Evolutionary conservation across 2,329 filamentous ascomycete species (phyloP).

Genomic region (Cryphonectria carpinicola): DNA sequence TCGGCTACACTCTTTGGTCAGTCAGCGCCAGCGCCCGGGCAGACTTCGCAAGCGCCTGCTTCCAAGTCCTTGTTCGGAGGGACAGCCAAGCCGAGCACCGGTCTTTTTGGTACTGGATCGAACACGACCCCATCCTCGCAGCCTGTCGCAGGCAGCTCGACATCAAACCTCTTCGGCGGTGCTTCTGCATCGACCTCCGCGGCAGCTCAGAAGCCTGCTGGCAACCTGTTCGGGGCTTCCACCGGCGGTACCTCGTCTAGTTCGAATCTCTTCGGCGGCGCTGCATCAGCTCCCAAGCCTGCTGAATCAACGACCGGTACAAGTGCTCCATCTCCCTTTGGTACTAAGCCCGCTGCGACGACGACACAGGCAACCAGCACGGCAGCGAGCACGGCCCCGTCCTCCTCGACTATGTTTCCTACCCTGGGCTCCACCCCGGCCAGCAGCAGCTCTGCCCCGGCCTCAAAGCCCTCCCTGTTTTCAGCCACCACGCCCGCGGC

Average conservation of each 20-base stretch:
- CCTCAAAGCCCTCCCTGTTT: conserved; percentile 37
- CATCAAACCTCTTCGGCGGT: conserved; percentile 18
- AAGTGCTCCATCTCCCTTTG: conserved; percentile 40
- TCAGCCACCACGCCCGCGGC: conserved; percentile 33
- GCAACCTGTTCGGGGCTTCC: conserved; percentile 22
- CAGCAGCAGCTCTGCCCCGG: conserved; percentile 24
- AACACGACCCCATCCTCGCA: conserved; percentile 25
- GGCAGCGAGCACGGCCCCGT: conserved; percentile 27
- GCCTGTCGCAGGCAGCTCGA: conserved; percentile 23
- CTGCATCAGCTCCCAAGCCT: conserved; percentile 32
- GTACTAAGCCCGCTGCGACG: conserved; percentile 44
- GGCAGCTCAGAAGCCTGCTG: conserved; percentile 28
- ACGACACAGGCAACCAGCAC: conserved; percentile 36
- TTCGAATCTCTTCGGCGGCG: conserved; percentile 24
- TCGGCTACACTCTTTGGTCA: conserved; percentile 27
- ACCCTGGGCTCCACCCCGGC: conserved; percentile 25
- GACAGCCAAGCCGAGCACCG: conserved; percentile 16
- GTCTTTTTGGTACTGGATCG: conserved; percentile 11
- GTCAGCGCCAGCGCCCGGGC: conserved; percentile 18
- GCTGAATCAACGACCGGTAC: conserved; percentile 35
- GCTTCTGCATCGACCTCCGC: conserved; percentile 24
- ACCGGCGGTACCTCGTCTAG: conserved; percentile 17
- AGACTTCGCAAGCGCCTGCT: conserved; percentile 17
- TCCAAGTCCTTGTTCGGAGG: conserved; percentile 24
- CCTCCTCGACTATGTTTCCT: conserved; percentile 27